Conservation (phyloP, 108 stramenopile genomes). For the Nannochloropsis gaditana region DNA sequence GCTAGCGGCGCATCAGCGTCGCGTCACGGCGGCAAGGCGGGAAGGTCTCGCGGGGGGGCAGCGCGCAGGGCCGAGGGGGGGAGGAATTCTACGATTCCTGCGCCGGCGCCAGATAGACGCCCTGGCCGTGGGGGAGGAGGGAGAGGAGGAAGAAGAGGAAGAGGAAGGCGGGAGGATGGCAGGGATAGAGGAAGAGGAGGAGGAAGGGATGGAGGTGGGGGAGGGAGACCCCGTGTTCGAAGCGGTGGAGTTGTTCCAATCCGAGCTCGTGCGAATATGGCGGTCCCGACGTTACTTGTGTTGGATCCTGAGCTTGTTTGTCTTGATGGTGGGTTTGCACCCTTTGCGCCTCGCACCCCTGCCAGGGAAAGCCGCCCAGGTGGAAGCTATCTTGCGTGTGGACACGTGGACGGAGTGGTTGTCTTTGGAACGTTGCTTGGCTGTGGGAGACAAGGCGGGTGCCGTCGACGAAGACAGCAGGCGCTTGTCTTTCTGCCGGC, state of each 20-base stretch:
- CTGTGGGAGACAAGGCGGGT: not conserved
- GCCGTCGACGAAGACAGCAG: too few relatives aligned
- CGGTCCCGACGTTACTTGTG: not conserved
- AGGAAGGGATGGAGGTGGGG: not conserved
- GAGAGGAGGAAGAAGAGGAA: constrained; percentile 11
- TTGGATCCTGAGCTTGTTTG: not conserved
- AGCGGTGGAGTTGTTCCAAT: constrained; percentile 8
- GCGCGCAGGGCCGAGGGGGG: not conserved
- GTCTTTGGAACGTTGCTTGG: not conserved
- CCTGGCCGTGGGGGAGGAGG: not conserved
- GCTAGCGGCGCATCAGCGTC: not conserved
- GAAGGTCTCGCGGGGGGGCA: too few relatives aligned
- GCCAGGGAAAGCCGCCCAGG: not conserved
- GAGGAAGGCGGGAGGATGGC: not conserved
- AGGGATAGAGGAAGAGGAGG: not conserved
- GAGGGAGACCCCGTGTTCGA: constrained; percentile 3
- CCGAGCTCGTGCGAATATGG: not conserved
- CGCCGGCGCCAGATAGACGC: not conserved
- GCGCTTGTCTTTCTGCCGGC: not conserved
- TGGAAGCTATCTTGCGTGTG: not conserved
- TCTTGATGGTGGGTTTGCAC: not conserved
- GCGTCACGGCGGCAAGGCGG: not conserved
- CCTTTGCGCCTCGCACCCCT: not conserved
- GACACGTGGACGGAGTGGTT: not conserved
- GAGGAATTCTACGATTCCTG: not conserved